Base-by-base conservation (phyloP, 139 green algal species). In the Chlamydomonas asymmetrica region DNA sequence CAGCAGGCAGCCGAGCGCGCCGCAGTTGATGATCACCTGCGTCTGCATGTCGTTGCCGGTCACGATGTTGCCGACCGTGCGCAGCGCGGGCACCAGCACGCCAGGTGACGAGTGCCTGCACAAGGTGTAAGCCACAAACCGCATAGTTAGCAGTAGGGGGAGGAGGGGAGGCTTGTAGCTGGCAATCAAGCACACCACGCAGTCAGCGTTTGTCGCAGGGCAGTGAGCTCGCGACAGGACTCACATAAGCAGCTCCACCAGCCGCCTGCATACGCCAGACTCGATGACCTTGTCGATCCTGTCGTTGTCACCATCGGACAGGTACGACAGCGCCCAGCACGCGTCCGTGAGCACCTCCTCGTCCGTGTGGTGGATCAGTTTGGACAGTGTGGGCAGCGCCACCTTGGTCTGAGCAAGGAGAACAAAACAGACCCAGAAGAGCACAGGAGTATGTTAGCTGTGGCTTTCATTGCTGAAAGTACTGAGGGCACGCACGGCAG, bases 51-150 rank as follows among this genome's bases (percentile, higher is more conserved):
- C 96, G 80, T 98, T 94, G 10, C 96, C 96, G 0, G 96, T 99
- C n/a, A 99, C 96, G 71, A 99, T 99, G 88, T 99, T 99, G 73
- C 97, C 97, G 29, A 99, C 97, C 0, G 97, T 99, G 35, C 97
- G 89, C 71, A 99, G 88, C 0, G 97, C 97, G 27, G 97, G 97
- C 35, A 99, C 97, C 10, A 99, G 87, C 35, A 99, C 97, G 22
- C 87, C 78, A 5, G 83, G 62, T 5, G 86, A 88, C 2, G 79
- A 50, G 66, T 93, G 83, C 72, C 85, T 91, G 84, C 48, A 66
- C 8, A 23, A n/a, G n/a, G n/a, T n/a, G n/a, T n/a, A n/a, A 43
- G 31, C n/a, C n/a, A 23, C 49, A 60, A 23, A 23, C 49, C 49
- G 49, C 49, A 60, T 20, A 23, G 49, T 29, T 60, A 20, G 23